Conservation (phyloP, 371 early-diverging fungal genomes). For the Nematocida sp. region DNA sequence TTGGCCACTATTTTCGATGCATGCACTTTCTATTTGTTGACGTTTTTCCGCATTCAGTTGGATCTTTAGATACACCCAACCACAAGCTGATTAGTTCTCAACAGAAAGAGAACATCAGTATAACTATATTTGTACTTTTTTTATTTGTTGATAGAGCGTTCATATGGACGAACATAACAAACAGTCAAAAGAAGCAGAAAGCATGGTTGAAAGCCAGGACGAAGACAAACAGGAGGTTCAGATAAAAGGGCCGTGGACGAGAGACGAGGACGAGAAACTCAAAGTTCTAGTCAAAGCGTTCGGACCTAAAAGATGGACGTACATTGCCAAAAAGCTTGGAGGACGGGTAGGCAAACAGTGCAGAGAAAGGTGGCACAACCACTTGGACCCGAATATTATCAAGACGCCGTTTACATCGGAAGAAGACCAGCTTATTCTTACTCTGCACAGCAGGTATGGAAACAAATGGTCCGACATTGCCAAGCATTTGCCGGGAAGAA, state of each 20-base stretch:
- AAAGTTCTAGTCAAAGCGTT: constrained; percentile 55
- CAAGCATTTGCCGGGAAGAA: constrained; percentile 63
- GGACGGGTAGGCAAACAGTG: constrained; percentile 65
- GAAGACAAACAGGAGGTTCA: constrained; percentile 29
- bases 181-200: constrained; percentile 32
- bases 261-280: constrained; percentile 64
- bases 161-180: constrained; percentile 51
- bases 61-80: too few species aligned
- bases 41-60: too few species aligned
- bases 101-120: neutral
- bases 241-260: constrained; percentile 65
- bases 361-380: constrained; percentile 66
- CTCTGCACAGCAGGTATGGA: constrained; percentile 61
- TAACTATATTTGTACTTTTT: constrained; percentile 52
- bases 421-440: constrained; percentile 59
- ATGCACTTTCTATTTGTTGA: too few species aligned
- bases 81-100: neutral
- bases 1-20: too few species aligned
- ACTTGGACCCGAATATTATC: constrained; percentile 64
- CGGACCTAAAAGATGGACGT: constrained; percentile 63
- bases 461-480: constrained; percentile 65
- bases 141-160: constrained; percentile 56
- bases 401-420: constrained; percentile 63
- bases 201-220: neutral
- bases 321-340: constrained; percentile 60